Evolutionary conservation across 179 eudicot genomes (phyloP).

Genomic region (Dionaea muscipula): DNA sequence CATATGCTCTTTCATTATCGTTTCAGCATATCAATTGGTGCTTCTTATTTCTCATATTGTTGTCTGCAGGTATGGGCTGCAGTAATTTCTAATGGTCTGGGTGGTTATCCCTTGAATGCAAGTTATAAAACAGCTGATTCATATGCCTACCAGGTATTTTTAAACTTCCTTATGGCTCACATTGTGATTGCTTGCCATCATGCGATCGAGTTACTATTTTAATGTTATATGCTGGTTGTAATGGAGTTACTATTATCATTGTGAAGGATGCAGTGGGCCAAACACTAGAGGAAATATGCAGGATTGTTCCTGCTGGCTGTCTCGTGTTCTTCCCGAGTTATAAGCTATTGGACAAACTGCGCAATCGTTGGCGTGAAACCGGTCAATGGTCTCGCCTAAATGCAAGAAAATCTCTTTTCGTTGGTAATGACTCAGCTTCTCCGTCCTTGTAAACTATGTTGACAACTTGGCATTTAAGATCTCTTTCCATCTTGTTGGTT

Average conservation of each 20-base stretch:
- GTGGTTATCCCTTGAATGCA: constrained; percentile 66
- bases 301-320: constrained; percentile 82
- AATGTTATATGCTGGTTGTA: too few relatives aligned
- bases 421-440: constrained; percentile 40
- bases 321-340: constrained; percentile 95
- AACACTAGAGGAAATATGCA: constrained; percentile 70
- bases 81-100: constrained; percentile 61
- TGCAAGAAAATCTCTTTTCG: constrained; percentile 61
- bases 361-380: constrained; percentile 78
- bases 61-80: constrained; percentile 65
- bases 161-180: constrained; percentile 1
- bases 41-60: neutral
- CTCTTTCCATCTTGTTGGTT: neutral
- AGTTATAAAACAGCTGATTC: constrained; percentile 79
- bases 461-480: neutral
- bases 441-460: constrained; percentile 5
- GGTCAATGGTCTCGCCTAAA: constrained; percentile 87
- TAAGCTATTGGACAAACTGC: constrained; percentile 85
- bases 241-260: too few relatives aligned
- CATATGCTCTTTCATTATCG: constrained; percentile 1
- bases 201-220: constrained; percentile 11
- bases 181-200: neutral
- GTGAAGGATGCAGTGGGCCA: constrained; percentile 80
- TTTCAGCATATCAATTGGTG: neutral
- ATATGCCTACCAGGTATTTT: constrained; percentile 67